These are phyloP conservation scores for Phyllosticta capitalensis DNA, from an alignment of 2,329 filamentous ascomycete species.

Conservation along the genomic window DNA sequence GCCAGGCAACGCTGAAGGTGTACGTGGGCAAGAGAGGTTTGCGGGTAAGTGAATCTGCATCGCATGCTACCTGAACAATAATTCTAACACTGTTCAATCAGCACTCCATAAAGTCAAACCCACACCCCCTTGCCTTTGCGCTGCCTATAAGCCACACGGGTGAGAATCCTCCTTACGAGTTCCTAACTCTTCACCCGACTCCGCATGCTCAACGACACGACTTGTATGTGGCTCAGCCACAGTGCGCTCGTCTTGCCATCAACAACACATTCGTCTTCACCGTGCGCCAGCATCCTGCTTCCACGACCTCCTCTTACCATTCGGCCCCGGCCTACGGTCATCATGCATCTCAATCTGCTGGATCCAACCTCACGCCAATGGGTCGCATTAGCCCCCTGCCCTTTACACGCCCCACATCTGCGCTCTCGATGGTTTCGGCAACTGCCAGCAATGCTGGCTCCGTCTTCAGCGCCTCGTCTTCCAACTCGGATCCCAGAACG, in stretches of 20 bases:
- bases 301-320: constrained; percentile 27
- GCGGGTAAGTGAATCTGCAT: constrained; percentile 47
- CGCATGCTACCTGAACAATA: neutral
- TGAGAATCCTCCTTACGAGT: constrained; percentile 89
- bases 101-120: constrained; percentile 92
- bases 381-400: constrained; percentile 44
- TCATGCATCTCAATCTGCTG: constrained; percentile 21
- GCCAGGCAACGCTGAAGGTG: constrained; percentile 75
- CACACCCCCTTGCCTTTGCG: constrained; percentile 79
- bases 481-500: constrained; percentile 22
- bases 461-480: constrained; percentile 39
- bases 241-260: constrained; percentile 75
- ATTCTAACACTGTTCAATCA: constrained; percentile 16
- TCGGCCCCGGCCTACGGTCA: constrained; percentile 15
- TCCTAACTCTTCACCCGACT: constrained; percentile 85
- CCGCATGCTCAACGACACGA: constrained; percentile 97
- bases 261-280: constrained; percentile 99
- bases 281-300: constrained; percentile 82
- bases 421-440: constrained; percentile 52
- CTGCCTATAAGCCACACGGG: constrained; percentile 86
- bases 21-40: constrained; percentile 91
- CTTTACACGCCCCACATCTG: constrained; percentile 45
- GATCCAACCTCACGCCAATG: constrained; percentile 21
- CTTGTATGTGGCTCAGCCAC: constrained; percentile 91
- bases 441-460: constrained; percentile 39